Evolutionary conservation across 495 filamentous ascomycete genomes (phyloP), one percentile per base, ranked within the genome.

Genomic region (Penicillium maclennaniae): DNA sequence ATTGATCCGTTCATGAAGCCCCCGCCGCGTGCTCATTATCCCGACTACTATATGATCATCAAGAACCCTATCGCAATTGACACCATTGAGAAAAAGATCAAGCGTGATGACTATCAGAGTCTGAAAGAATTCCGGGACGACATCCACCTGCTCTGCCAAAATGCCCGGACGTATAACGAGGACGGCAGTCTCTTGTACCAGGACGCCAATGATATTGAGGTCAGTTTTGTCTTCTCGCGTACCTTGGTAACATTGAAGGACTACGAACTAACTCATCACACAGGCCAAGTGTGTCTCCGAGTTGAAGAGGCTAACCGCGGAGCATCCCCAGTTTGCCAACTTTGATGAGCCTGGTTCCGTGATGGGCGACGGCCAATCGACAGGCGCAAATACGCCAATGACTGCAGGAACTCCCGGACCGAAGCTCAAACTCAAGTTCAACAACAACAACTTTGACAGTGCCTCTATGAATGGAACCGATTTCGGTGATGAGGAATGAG

Each of bases 161-260:
- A 98, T 73, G 95, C 92, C 54, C 78, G 89, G 62, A 92, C 86
- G 6, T 98, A 93, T 72, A 98, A 98, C 69, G 93, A 98, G 69
- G 93, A 97, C 63, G 86, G 83, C 38, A 96, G 91, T 71, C 69
- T 90, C 52, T 79, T 98, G 43, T 97, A 89, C 74, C 82, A 87
- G 61, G 95, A 98, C 78, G 93, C 91, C 41, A 91, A 91, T 65
- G 73, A 85, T 40, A 97, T 98, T 69, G 91, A 96, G 81, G 92
- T 96, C 76, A 68, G 83, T 76, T 47, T 45, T 16, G 25, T 45
- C 28, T 52, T 15, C 4, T 44, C 7, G 23, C 23, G 2, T 23
- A 23, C 23, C 23, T 23, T 23, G 46, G 21, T 7, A 19, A 49
- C 48, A 40, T 45, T 23, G 0, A 28, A 3, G n/a, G n/a, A n/a